phyloP scores from a whole-genome alignment of 1,284 basidiomycete genomes.

The Cystobasidiaceae sp. region DNA sequence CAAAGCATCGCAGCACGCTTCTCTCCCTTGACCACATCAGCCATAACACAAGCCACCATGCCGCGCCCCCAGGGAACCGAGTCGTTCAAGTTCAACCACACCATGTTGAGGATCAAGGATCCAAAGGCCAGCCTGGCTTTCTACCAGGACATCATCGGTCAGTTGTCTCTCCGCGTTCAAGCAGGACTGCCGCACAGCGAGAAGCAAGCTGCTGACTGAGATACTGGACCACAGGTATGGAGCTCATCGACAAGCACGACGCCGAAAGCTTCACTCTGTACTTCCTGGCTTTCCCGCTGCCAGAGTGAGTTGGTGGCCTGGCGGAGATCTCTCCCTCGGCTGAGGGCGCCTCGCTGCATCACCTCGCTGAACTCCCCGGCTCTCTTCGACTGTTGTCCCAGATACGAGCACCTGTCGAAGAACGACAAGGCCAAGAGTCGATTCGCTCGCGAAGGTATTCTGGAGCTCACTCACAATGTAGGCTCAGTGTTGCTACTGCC shows the following conservation, averaged over 20 bases:
- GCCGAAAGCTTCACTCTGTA: constrained; percentile 31
- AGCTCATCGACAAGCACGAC: constrained; percentile 31
- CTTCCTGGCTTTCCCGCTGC: constrained; percentile 34
- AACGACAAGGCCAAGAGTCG: constrained; percentile 46
- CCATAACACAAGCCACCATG: constrained; percentile 23
- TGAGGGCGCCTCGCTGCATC: background rate
- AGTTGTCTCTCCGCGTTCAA: background rate
- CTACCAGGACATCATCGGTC: constrained; percentile 27
- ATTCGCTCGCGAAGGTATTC: constrained; percentile 56
- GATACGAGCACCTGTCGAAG: constrained; percentile 39
- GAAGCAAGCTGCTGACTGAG: background rate
- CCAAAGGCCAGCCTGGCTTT: constrained; percentile 31
- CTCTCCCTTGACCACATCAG: constrained; percentile 1
- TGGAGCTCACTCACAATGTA: constrained; percentile 77
- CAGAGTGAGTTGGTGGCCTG: constrained; percentile 1
- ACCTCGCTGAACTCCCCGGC: too few relatives aligned
- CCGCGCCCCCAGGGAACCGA: constrained; percentile 18
- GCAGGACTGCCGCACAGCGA: background rate
- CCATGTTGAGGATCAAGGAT: constrained; percentile 31
- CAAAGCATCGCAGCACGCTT: too few relatives aligned
- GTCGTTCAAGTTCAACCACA: constrained; percentile 31
- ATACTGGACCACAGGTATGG: constrained; percentile 24
- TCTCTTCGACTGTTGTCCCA: constrained; percentile 31
- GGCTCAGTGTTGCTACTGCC: background rate
- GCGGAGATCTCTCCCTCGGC: background rate